Conservation (phyloP, 1,284 basidiomycete genomes). For the Rhodotorula sp. region DNA sequence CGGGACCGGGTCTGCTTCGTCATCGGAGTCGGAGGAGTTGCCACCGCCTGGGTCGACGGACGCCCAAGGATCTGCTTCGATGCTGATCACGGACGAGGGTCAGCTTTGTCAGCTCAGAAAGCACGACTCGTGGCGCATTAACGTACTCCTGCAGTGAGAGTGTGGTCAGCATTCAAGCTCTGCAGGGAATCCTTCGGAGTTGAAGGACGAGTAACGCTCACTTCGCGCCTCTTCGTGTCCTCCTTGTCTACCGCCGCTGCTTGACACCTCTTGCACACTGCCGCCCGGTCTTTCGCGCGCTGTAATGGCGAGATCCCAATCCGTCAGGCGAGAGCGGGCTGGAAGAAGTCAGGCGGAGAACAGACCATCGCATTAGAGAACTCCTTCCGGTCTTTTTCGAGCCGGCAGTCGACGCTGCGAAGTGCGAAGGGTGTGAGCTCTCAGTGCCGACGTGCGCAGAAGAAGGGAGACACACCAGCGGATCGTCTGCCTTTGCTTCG, state of each 20-base stretch:
- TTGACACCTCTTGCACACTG: neutral
- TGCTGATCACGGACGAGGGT: neutral
- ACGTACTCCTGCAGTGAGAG: slow-evolving; percentile 2
- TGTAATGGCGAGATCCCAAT: too few relatives aligned
- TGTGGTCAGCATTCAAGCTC: neutral
- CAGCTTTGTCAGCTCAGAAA: neutral
- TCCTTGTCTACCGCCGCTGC: neutral
- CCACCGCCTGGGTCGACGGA: neutral
- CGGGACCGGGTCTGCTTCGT: neutral
- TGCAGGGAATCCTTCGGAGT: too few relatives aligned
- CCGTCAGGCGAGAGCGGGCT: too few relatives aligned
- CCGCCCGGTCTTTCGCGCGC: neutral
- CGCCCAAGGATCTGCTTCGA: neutral
- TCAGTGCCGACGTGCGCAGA: neutral
- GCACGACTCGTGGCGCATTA: too few relatives aligned
- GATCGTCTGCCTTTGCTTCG: neutral
- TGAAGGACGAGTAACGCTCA: neutral
- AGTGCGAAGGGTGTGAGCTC: too few relatives aligned
- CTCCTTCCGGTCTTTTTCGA: too few relatives aligned
- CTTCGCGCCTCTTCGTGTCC: neutral
- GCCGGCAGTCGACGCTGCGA: neutral
- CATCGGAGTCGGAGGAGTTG: neutral
- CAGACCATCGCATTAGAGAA: neutral
- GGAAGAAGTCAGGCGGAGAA: neutral
- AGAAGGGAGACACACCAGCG: too few relatives aligned